Conservation (phyloP, 768 basidiomycete species). For the Harrya chromipes region DNA sequence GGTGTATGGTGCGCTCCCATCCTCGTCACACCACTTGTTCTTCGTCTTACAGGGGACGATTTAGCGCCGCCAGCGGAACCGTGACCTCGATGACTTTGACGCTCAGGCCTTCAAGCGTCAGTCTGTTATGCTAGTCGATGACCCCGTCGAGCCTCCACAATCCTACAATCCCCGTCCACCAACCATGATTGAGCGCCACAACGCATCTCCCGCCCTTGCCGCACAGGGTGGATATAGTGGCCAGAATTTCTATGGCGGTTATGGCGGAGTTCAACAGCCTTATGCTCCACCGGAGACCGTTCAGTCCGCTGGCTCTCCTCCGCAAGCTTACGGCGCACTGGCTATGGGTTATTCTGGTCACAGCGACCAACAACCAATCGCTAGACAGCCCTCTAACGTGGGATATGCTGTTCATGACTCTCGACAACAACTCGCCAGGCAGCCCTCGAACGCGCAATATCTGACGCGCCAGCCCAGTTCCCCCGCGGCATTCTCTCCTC, state of each 20-base stretch:
- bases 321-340: conserved; percentile 23
- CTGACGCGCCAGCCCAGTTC: conserved; percentile 20
- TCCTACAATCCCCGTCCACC: conserved; percentile 57
- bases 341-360: conserved; percentile 23
- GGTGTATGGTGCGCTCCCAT: conserved; percentile 41
- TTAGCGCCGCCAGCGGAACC: conserved; percentile 43
- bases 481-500: conserved; percentile 11
- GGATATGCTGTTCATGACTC: conserved; percentile 25
- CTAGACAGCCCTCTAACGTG: conserved; percentile 15
- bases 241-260: conserved; percentile 27
- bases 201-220: conserved; percentile 27
- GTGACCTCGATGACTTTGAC: conserved; percentile 45
- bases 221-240: conserved; percentile 15
- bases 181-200: conserved; percentile 58
- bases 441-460: conserved; percentile 23
- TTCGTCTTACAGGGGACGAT: conserved; percentile 4
- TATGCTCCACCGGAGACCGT: conserved; percentile 16
- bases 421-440: conserved; percentile 26
- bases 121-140: conserved; percentile 58
- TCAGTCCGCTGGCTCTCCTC: conserved; percentile 9
- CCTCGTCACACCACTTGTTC: not conserved
- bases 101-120: conserved; percentile 57
- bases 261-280: conserved; percentile 23
- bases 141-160: conserved; percentile 39
- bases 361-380: conserved; percentile 25